Base-by-base conservation (phyloP, 2,329 filamentous ascomycete species). In the Sarocladium kiliense region DNA sequence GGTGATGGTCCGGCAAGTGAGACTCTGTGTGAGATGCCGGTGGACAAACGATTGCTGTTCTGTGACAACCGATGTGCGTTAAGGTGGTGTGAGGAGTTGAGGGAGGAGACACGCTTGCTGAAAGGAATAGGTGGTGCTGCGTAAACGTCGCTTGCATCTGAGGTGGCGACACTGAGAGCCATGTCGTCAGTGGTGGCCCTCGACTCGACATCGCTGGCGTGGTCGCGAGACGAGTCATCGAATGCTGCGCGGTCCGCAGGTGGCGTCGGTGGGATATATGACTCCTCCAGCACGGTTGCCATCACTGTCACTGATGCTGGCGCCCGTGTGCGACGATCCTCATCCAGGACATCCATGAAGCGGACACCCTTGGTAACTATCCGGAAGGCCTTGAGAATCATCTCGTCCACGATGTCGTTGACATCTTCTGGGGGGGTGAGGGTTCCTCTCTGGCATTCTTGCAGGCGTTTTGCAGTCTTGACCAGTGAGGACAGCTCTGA, bases 361-460 rank as follows among this genome's bases (percentile, higher is more conserved):
- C 87, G 82, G 25, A 97, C 91, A 14, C 89, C 91, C 63, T 93
- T 86, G 49, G 87, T 93, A n/a, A 96, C 89, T 54, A 97, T 91
- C 66, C 89, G 91, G 75, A 96, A 97, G 0, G 92, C 92, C 69
- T 92, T 94, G 54, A 96, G 75, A 23, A 97, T 88, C 82, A 97
- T 91, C 68, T 96, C 89, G 65, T 97, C 93, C 56, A 97, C 82
- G 56, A 93, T 82, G 62, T 88, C 84, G 64, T 90, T 90, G 12
- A 88, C 77, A 45, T 84, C 78, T 27, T 86, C 80, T 0, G 73
- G 67, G 0, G 78, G 74, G 14, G 74, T 70, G 0, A 72, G 61
- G 41, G 71, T 61, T 3, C 77, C 76, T 57, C 75, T 78, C 56
- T 89, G 84, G 59, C 83, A 78, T 64, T 92, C 90, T 69, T 93